Base-by-base conservation (phyloP, 2,329 filamentous ascomycete species). In the Basipetospora chlamydospora region DNA sequence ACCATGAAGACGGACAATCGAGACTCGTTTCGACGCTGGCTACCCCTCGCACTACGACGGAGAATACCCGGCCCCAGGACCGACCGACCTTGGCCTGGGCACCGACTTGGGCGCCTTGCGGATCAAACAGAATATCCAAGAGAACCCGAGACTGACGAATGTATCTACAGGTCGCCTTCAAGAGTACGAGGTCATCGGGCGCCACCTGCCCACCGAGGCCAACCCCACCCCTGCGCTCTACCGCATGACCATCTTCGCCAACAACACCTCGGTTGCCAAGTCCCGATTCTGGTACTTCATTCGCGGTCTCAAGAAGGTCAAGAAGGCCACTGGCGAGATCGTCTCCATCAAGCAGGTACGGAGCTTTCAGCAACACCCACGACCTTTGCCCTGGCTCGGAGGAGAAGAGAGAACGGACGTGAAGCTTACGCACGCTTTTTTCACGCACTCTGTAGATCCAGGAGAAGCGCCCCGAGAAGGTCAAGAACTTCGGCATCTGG, bases 401-500 rank as follows among this genome's bases (percentile, higher is more conserved):
- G n/a, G n/a, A n/a, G n/a, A n/a, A n/a, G n/a, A n/a, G n/a, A n/a
- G n/a, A n/a, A n/a, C n/a, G n/a, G n/a, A n/a, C n/a, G n/a, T n/a
- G n/a, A n/a, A n/a, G n/a, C n/a, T n/a, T n/a, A n/a, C n/a, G n/a
- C n/a, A n/a, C n/a, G n/a, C n/a, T n/a, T n/a, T n/a, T n/a, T n/a
- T n/a, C n/a, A n/a, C n/a, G n/a, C n/a, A n/a, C 26, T 15, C 10
- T 31, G 13, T 33, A 94, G 87, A 92, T 98, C 73, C 69, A 77
- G 70, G 90, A 98, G 86, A 96, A 96, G 81, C 86, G 85, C 67
- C 90, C 90, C 57, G 73, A 87, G 60, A 95, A 94, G 77, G 87
- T 98, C 77, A 98, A 98, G 86, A 98, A 95, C 83, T 96, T 98
- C 64, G 90, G 90, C 65, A 80, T 98, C 78, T 98, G 92, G 92